Evolutionary conservation across 2,329 filamentous ascomycete genomes (phyloP), one percentile per base, ranked within the genome.

Genomic region (Venturia nashicola): DNA sequence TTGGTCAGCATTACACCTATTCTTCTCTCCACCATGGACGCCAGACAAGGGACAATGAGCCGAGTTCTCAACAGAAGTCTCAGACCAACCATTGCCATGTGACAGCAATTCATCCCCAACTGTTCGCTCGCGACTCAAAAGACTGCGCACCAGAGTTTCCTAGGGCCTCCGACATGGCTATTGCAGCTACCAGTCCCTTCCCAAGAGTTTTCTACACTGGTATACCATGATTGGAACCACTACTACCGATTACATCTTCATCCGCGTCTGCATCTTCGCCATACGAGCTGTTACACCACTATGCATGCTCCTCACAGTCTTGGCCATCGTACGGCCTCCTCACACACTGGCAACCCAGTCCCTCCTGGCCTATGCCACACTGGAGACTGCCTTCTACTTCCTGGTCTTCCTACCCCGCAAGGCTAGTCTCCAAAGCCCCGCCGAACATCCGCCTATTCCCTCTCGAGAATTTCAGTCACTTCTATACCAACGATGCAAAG

Each of bases 401-500:
- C 27, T 46, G 9, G 20, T 62, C 61, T 48, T 18, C 23, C 40
- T 62, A 3, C 44, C 40, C 27, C 42, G 61, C 32, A 46, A 48
- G 18, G 23, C 23, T 12, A n/a, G 34, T 36, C 48, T 63, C 18
- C 60, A 62, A 62, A 36, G 5, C 7, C 48, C 46, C 11, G 61
- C 61, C 36, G 46, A 23, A 16, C 48, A 55, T 43, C 46, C 46
- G 20, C 34, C 46, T n/a, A 39, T 57, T 27, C 48, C 36, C 12
- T 59, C 46, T n/a, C 75, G 73, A 42, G 70, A 78, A 5, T 77
- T 84, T 61, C 79, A 87, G 32, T 74, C 76, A 51, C 76, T 72
- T 1, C 74, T 90, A 2, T 87, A 89, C 69, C 72, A 78, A 61
- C 78, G 78, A 46, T 85, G 83, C 72, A 76, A 81, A 65, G 75